Evolutionary conservation across 495 filamentous ascomycete species (phyloP).

Genomic region (Penicillium lagena): DNA sequence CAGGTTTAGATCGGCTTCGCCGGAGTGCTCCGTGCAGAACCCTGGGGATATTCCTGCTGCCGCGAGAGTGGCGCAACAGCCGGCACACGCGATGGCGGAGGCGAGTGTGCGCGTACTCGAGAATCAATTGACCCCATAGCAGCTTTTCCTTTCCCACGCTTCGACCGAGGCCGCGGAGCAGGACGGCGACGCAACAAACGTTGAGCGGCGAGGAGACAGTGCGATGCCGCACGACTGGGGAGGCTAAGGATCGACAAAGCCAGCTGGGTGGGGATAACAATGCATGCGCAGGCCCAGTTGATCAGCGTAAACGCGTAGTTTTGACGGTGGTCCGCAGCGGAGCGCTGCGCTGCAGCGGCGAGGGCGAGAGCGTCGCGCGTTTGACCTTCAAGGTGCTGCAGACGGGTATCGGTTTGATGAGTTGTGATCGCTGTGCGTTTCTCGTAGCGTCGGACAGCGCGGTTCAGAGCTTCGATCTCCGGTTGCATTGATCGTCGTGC

Average conservation of each 20-base stretch:
- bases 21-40: neutral
- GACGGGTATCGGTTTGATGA: constrained; percentile 67
- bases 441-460: constrained; percentile 90
- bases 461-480: constrained; percentile 82
- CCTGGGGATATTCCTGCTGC: neutral
- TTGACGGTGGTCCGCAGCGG: constrained; percentile 8
- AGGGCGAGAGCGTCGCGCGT: constrained; percentile 73
- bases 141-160: constrained; percentile 14
- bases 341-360: constrained; percentile 64
- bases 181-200: constrained; percentile 6
- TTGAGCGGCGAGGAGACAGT: constrained; percentile 10
- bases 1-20: neutral
- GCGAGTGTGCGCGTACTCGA: neutral
- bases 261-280: constrained; percentile 23
- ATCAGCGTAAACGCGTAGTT: constrained; percentile 17
- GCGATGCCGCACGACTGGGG: constrained; percentile 14
- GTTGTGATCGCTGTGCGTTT: constrained; percentile 70
- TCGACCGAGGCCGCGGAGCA: constrained; percentile 1
- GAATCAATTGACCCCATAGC: neutral
- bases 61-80: neutral
- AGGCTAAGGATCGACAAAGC: constrained; percentile 16
- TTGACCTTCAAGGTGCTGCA: constrained; percentile 61
- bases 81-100: neutral
- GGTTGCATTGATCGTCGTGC: constrained; percentile 62
- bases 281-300: constrained; percentile 21